These are phyloP conservation scores for Inga oerstediana DNA, from an alignment of 306 rosid genomes.

Conservation along the genomic window DNA sequence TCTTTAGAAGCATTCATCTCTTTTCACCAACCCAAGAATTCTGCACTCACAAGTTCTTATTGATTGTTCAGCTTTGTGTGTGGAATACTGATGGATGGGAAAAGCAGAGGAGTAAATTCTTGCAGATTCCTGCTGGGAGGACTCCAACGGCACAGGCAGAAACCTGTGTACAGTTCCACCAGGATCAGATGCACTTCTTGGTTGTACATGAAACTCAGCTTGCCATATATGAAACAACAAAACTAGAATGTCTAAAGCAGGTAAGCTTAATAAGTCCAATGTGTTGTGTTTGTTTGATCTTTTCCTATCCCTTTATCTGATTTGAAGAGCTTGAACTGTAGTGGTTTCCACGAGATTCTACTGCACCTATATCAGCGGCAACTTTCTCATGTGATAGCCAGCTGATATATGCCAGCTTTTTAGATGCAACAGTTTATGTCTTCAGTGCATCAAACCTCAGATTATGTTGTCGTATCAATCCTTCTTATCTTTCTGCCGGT, in stretches of 20 bases:
- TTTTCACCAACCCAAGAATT: conserved; percentile 3
- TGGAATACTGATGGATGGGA: conserved; percentile 98
- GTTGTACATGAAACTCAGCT: conserved; percentile 97
- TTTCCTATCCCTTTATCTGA: conserved; percentile 26
- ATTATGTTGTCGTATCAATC: conserved; percentile 85
- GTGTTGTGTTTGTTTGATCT: conserved; percentile 3
- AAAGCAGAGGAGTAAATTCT: conserved; percentile 76
- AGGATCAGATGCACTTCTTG: conserved; percentile 83
- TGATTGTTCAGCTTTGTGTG: conserved; percentile 67
- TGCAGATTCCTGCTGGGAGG: conserved; percentile 87
- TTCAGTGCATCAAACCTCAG: conserved; percentile 79
- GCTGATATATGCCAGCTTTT: conserved; percentile 85
- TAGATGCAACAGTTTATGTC: conserved; percentile 80
- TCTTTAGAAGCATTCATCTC: conserved; percentile 11
- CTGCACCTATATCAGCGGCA: conserved; percentile 94
- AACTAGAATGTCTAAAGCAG: conserved; percentile 84
- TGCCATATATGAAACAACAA: conserved; percentile 86
- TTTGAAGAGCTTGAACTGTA: conserved; percentile 36
- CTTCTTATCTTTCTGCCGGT: conserved; percentile 77
- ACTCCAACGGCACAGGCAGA: conserved; percentile 80
- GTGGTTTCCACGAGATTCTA: conserved; percentile 80
- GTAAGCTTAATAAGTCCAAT: conserved; percentile 34
- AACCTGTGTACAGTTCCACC: conserved; percentile 98
- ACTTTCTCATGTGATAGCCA: conserved; percentile 98
- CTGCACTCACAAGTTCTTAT: neutral